Percentiles rank a stretch among this genome's conserved stretches.
phyloP scores from a whole-genome alignment of 148 eudicot species.

The Pharnaceum exiguum region DNA sequence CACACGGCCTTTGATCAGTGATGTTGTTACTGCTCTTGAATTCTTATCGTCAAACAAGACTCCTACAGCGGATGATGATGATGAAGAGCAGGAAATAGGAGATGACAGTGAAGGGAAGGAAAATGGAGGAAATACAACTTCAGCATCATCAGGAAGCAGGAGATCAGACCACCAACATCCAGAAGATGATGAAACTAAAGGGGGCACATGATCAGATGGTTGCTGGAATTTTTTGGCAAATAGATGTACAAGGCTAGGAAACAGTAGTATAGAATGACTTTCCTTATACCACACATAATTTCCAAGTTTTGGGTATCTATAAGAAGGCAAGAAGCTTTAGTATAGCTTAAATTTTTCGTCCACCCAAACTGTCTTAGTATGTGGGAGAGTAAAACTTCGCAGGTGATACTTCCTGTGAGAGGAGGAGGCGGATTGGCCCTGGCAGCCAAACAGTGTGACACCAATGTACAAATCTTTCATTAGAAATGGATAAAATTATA shows the following conservation, averaged over 20 bases:
- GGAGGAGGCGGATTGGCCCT: background rate
- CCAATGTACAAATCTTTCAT: background rate
- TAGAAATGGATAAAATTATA: background rate
- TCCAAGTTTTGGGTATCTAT: background rate
- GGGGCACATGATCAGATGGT: background rate
- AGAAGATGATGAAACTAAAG: background rate
- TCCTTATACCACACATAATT: background rate
- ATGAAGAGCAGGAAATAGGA: slow-evolving; percentile 9
- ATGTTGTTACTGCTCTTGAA: slow-evolving; percentile 70
- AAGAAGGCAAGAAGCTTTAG: background rate
- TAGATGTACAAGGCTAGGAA: slow-evolving; percentile 3
- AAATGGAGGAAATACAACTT: slow-evolving; percentile 6
- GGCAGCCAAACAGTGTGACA: background rate
- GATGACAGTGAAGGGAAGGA: slow-evolving; percentile 1
- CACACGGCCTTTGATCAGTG: slow-evolving; percentile 63
- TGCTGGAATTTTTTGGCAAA: background rate
- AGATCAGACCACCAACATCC: background rate
- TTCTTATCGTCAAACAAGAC: slow-evolving; percentile 33
- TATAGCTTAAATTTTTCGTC: background rate
- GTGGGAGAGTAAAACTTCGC: slow-evolving; percentile 1
- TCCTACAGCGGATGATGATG: slow-evolving; percentile 9
- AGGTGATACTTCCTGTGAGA: background rate
- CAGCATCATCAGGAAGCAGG: background rate
- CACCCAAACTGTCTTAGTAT: background rate
- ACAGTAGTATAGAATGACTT: background rate